Conservation (phyloP, 495 filamentous ascomycete species). For the Aspergillus sclerotiicarbonarius region DNA sequence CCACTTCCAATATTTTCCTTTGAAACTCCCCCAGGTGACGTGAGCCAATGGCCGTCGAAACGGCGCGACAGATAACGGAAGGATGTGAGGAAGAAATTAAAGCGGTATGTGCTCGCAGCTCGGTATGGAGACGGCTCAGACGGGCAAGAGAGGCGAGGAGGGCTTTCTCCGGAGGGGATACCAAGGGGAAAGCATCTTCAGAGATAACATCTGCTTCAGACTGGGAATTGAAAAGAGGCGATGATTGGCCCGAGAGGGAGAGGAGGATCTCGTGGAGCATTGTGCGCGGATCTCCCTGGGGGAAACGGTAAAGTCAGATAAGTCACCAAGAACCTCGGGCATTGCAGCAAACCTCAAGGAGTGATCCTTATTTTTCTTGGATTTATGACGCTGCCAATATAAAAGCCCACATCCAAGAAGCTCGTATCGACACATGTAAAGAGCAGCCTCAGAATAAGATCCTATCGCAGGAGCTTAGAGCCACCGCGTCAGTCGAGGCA, state of each 20-base stretch:
- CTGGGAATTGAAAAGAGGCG: constrained; percentile 67
- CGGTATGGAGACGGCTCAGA: constrained; percentile 72
- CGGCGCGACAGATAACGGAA: constrained; percentile 80
- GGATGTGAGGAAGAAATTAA: constrained; percentile 65
- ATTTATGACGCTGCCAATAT: constrained; percentile 39
- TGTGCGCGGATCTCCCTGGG: constrained; percentile 36
- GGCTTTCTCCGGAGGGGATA: constrained; percentile 77
- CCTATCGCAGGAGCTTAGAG: not conserved
- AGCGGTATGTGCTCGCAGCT: constrained; percentile 60
- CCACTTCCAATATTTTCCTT: constrained; percentile 77
- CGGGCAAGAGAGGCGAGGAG: constrained; percentile 73
- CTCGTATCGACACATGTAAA: constrained; percentile 53
- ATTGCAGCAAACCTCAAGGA: constrained; percentile 19
- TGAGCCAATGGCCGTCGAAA: constrained; percentile 74
- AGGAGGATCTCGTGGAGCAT: constrained; percentile 99
- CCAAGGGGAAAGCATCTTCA: constrained; percentile 46
- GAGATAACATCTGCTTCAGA: constrained; percentile 34
- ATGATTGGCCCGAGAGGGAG: constrained; percentile 89
- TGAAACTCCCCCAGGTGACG: constrained; percentile 77
- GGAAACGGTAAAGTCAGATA: constrained; percentile 7
- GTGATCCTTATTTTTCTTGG: constrained; percentile 20
- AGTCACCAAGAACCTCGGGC: not conserved
- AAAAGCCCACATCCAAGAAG: constrained; percentile 46
- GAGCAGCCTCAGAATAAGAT: not conserved
- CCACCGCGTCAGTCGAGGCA: not conserved